These are phyloP conservation scores for Eremomyces bilateralis DNA, from an alignment of 495 filamentous ascomycete genomes.

Conservation along the genomic window DNA sequence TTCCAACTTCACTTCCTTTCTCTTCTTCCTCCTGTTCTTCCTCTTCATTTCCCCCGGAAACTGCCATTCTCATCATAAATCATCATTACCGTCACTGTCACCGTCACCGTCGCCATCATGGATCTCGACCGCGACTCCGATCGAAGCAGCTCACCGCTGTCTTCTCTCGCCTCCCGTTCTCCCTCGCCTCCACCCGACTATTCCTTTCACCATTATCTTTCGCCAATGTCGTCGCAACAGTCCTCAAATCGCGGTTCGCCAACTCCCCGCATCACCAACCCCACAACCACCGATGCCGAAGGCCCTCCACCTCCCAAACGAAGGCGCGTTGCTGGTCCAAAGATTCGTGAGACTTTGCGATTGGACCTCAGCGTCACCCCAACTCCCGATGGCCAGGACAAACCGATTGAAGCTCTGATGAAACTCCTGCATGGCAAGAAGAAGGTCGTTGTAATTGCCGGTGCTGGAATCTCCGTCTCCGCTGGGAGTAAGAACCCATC, in stretches of 20 bases:
- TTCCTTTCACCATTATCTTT: slow-evolving; percentile 18
- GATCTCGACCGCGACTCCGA: slow-evolving; percentile 22
- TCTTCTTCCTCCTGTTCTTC: slow-evolving; percentile 1
- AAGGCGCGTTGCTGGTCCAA: slow-evolving; percentile 42
- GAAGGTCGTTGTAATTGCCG: slow-evolving; percentile 92
- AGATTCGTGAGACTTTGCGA: slow-evolving; percentile 53
- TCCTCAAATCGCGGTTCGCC: slow-evolving; percentile 19
- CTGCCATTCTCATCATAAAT: slow-evolving; percentile 1
- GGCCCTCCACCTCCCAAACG: slow-evolving; percentile 53
- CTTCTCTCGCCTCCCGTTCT: slow-evolving; percentile 28
- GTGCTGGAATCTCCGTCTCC: slow-evolving; percentile 87
- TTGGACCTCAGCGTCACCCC: slow-evolving; percentile 41
- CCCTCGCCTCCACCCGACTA: slow-evolving; percentile 31
- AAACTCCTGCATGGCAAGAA: slow-evolving; percentile 66
- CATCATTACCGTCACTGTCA: slow-evolving; percentile 10
- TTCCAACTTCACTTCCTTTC: background rate
- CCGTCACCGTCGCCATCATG: slow-evolving; percentile 17
- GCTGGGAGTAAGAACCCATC: slow-evolving; percentile 58
- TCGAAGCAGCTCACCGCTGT: slow-evolving; percentile 23
- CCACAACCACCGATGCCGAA: slow-evolving; percentile 16
- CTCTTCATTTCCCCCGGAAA: slow-evolving; percentile 1
- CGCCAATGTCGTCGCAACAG: slow-evolving; percentile 37
- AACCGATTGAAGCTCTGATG: slow-evolving; percentile 43
- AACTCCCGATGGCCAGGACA: slow-evolving; percentile 25
- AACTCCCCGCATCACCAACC: slow-evolving; percentile 15